Evolutionary conservation across 2,329 filamentous ascomycete genomes (phyloP).

Genomic region (Hypoxylon rubiginosum): DNA sequence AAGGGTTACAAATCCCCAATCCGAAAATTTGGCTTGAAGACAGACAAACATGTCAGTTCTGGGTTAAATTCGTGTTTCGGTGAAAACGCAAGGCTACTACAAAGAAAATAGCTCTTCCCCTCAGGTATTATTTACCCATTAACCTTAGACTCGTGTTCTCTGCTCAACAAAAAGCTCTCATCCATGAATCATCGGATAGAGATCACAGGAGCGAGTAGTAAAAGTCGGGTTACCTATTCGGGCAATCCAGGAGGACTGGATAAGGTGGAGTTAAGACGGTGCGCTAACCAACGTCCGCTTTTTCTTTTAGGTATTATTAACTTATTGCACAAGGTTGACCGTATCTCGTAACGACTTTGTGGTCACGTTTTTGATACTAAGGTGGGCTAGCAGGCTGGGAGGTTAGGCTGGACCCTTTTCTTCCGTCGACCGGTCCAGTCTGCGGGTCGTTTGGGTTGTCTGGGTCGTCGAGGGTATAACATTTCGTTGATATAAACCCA

Average conservation of each 20-base stretch:
- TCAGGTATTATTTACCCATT: slow-evolving; percentile 23
- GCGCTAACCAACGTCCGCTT: slow-evolving; percentile 35
- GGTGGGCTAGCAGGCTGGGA: slow-evolving; percentile 18
- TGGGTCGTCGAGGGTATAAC: slow-evolving; percentile 29
- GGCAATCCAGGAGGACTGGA: slow-evolving; percentile 37
- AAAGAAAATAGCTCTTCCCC: slow-evolving; percentile 16
- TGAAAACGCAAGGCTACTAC: slow-evolving; percentile 21
- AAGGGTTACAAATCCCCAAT: slow-evolving; percentile 24
- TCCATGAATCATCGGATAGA: slow-evolving; percentile 28
- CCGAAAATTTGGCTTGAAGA: slow-evolving; percentile 28
- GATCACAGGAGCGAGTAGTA: slow-evolving; percentile 22
- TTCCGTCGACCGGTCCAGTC: slow-evolving; percentile 26
- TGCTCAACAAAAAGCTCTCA: slow-evolving; percentile 25
- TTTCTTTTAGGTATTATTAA: slow-evolving; percentile 22
- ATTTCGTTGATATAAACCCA: slow-evolving; percentile 24
- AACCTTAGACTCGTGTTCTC: slow-evolving; percentile 22
- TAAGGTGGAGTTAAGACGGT: slow-evolving; percentile 35
- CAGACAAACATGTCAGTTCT: slow-evolving; percentile 19
- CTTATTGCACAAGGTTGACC: slow-evolving; percentile 31
- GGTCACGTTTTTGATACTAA: slow-evolving; percentile 28
- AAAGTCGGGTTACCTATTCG: slow-evolving; percentile 44
- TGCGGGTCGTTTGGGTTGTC: slow-evolving; percentile 9
- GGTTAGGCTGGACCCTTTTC: slow-evolving; percentile 21
- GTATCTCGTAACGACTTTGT: slow-evolving; percentile 27
- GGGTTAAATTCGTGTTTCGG: slow-evolving; percentile 22